Evolutionary conservation across 1,139 yeast genomes (phyloP), one percentile per base, ranked within the genome.

Genomic region (Yamadazyma atlantica): DNA sequence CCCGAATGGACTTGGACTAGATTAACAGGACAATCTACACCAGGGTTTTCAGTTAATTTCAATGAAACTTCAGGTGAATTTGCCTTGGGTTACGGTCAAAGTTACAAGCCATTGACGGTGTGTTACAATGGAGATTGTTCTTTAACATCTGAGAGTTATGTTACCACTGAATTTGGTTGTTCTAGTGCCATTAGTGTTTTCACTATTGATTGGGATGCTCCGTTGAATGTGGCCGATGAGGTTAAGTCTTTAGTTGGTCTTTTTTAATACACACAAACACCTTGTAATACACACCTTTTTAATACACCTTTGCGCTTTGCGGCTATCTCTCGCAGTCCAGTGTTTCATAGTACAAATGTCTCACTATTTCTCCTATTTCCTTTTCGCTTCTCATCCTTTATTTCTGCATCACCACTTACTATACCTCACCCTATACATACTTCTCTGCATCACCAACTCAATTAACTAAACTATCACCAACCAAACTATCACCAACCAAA

Each of bases 121-220:
- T 60, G 67, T 40, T 38, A 42, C 50, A 53, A 53, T 36, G 69
- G 70, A 47, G 59, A 61, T 45, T 60, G 66, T 38, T 36, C 53
- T 15, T 60, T 62, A 45, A 64, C 63, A 27, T 52, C 62, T 13
- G 69, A 64, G 50, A 53, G 51, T 42, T 42, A 31, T 21, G 37
- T 57, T 29, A 44, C 58, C 27, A 49, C 36, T 21, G 41, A 51
- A 34, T 39, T 45, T 35, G 37, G 48, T 29, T 67, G 73, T 51
- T 48, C 55, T 40, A 34, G 63, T 15, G 42, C 73, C 7, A 64
- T 66, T 33, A 58, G 68, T 33, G 61, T 57, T 22, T 66, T 65
- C 54, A 53, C 59, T 39, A 53, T 62, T 38, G 73, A 67, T 51
- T 67, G 61, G 53, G 70, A 64, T 48, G 71, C 62, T 18, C 16